These are phyloP conservation scores for Thelonectria rubi DNA, from an alignment of 2,329 filamentous ascomycete species.

Conservation along the genomic window DNA sequence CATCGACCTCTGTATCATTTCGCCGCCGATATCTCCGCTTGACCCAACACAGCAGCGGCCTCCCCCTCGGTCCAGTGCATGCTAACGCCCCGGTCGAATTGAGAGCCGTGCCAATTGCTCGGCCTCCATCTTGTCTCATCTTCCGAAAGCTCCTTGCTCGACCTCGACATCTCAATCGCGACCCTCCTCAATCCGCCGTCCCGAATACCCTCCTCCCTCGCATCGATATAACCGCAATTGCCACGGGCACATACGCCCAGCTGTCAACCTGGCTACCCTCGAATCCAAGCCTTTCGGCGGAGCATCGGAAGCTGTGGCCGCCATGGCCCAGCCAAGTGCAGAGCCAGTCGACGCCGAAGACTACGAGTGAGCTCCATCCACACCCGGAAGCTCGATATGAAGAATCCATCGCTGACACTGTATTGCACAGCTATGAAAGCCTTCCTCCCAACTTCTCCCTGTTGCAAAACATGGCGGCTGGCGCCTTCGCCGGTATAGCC, in stretches of 20 bases:
- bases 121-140: conserved; percentile 31
- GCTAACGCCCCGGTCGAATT: conserved; percentile 27
- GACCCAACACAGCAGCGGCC: neutral
- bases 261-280: conserved; percentile 70
- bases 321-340: conserved; percentile 74
- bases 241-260: conserved; percentile 31
- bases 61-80: conserved; percentile 3
- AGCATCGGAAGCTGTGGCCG: conserved; percentile 72
- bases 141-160: conserved; percentile 25
- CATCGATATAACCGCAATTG: conserved; percentile 30
- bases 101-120: conserved; percentile 32
- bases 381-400: neutral
- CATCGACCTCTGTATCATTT: neutral
- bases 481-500: conserved; percentile 95
- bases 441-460: conserved; percentile 95
- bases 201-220: conserved; percentile 21
- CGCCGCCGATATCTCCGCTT: conserved; percentile 1
- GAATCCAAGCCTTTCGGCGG: conserved; percentile 68
- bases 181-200: conserved; percentile 9
- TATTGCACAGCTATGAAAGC: conserved; percentile 77
- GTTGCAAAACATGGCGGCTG: conserved; percentile 92
- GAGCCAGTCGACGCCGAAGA: conserved; percentile 64
- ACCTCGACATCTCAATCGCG: conserved; percentile 24
- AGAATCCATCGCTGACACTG: neutral
- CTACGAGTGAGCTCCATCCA: conserved; percentile 65